These are phyloP conservation scores for Aureobasidium sp. DNA, from an alignment of 2,329 filamentous ascomycete species.

Conservation along the genomic window DNA sequence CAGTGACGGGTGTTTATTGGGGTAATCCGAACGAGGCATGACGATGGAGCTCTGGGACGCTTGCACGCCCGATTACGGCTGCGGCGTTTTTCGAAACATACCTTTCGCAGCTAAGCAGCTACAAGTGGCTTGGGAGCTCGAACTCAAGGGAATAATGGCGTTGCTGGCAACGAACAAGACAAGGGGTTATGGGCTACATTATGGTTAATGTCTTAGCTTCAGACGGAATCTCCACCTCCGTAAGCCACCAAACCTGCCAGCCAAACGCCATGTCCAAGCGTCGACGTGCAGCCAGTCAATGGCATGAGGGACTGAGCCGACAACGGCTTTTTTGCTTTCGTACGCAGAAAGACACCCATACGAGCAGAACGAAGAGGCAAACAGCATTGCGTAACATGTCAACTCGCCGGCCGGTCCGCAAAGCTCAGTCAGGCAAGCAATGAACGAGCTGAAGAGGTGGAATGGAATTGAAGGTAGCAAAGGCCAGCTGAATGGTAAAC, in stretches of 20 bases:
- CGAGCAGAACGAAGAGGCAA: background rate
- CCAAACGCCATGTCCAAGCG: slow-evolving; percentile 11
- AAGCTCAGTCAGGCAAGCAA: background rate
- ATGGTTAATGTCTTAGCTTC: slow-evolving; percentile 10
- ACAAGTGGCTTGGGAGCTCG: slow-evolving; percentile 4
- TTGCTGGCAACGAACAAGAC: slow-evolving; percentile 3
- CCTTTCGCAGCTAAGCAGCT: background rate
- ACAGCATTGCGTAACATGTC: background rate
- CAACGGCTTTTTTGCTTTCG: slow-evolving; percentile 9
- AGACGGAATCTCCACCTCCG: slow-evolving; percentile 10
- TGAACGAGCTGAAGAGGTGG: background rate
- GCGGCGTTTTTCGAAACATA: slow-evolving; percentile 8
- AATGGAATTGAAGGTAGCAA: background rate
- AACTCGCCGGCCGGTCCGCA: background rate
- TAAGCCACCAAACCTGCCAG: slow-evolving; percentile 7
- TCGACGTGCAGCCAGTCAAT: slow-evolving; percentile 6
- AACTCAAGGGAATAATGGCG: slow-evolving; percentile 1
- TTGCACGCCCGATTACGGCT: slow-evolving; percentile 1
- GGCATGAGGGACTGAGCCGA: background rate
- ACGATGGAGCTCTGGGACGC: background rate
- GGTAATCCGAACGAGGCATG: background rate
- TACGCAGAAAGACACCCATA: slow-evolving; percentile 7
- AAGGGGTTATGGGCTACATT: slow-evolving; percentile 2
- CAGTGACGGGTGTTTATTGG: slow-evolving; percentile 5
- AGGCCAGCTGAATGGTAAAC: background rate